These are phyloP conservation scores for Starmerella ratchasimensis DNA, from an alignment of 805 yeast species.

Conservation along the genomic window DNA sequence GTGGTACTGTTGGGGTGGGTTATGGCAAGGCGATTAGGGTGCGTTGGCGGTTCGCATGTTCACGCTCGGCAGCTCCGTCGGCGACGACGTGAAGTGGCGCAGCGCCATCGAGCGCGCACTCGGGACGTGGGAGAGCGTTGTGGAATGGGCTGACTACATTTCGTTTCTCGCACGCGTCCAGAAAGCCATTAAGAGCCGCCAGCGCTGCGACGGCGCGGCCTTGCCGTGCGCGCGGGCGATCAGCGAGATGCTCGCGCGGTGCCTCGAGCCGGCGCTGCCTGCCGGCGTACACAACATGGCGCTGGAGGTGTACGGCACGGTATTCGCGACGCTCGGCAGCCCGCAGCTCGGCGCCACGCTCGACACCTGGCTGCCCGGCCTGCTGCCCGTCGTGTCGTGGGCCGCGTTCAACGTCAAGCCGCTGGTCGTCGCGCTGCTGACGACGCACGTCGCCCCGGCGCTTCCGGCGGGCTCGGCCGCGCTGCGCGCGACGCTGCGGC, in stretches of 20 bases:
- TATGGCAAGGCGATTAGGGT: too few relatives aligned
- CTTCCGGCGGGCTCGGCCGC: conserved; percentile 26
- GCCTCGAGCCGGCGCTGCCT: conserved; percentile 70
- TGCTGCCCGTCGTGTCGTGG: conserved; percentile 76
- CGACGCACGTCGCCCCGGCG: conserved; percentile 38
- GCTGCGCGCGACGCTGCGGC: conserved; percentile 46
- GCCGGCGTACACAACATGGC: conserved; percentile 93
- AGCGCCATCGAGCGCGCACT: conserved; percentile 56
- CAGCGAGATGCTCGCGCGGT: conserved; percentile 59
- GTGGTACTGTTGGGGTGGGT: too few relatives aligned
- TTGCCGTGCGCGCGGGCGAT: conserved; percentile 59
- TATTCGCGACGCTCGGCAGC: conserved; percentile 50
- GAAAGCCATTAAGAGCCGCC: conserved; percentile 44
- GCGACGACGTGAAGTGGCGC: conserved; percentile 21
- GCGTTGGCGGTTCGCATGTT: too few relatives aligned
- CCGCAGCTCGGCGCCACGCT: conserved; percentile 42
- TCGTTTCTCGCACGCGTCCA: conserved; percentile 70
- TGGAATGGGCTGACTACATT: conserved; percentile 97
- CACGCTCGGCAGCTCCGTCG: conserved; percentile 14
- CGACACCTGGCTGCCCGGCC: conserved; percentile 80
- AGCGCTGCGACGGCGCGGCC: conserved; percentile 18
- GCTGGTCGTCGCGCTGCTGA: conserved; percentile 49
- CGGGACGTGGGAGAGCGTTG: conserved; percentile 60
- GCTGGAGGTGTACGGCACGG: conserved; percentile 55
- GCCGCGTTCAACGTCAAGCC: conserved; percentile 85